Evolutionary conservation across 1,139 yeast species (phyloP).

Genomic region (Candida gigantensis): DNA sequence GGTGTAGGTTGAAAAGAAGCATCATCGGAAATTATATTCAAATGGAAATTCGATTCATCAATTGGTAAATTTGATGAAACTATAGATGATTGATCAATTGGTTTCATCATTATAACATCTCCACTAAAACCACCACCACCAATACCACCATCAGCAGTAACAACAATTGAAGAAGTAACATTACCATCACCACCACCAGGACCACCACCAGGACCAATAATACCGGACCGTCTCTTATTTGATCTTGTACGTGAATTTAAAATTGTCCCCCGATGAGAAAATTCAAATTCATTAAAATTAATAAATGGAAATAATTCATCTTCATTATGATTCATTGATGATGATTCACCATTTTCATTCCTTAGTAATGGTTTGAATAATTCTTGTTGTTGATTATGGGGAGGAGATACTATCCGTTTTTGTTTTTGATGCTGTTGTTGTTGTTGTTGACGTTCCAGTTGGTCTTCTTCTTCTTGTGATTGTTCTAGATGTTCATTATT

Average conservation of each 20-base stretch:
- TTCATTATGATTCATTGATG: neutral
- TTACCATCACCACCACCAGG: neutral
- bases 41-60: conserved; percentile 5
- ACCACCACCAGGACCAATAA: neutral
- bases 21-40: conserved; percentile 10
- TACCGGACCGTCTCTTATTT: neutral
- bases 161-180: neutral
- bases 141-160: neutral
- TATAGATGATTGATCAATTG: conserved; percentile 5
- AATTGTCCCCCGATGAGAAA: conserved; percentile 12
- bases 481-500: neutral
- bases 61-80: conserved; percentile 3
- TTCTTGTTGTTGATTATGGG: neutral
- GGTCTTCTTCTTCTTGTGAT: neutral
- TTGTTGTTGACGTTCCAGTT: too few species aligned
- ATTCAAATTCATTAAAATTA: conserved; percentile 11
- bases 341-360: neutral
- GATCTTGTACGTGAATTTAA: conserved; percentile 5
- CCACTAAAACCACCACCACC: too few species aligned
- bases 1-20: conserved; percentile 8
- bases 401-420: too few species aligned
- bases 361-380: neutral
- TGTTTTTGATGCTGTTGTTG: too few species aligned
- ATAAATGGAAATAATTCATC: conserved; percentile 9
- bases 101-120: too few species aligned